phyloP scores from a whole-genome alignment of 495 filamentous ascomycete species.

The Daldinia caldariorum region DNA sequence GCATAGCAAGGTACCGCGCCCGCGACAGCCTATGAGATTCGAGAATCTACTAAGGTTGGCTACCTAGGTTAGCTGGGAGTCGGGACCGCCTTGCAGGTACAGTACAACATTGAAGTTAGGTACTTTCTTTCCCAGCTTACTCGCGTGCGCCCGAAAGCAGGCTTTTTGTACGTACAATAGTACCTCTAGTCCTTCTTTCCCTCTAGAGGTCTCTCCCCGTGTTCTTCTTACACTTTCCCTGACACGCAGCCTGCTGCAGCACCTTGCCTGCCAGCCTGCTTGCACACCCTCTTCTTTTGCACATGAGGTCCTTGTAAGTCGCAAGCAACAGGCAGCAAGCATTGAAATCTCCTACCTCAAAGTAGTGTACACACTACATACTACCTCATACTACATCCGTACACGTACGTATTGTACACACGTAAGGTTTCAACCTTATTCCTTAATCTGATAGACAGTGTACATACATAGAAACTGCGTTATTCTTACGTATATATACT shows the following conservation, averaged over 20 bases:
- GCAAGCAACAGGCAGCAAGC: neutral
- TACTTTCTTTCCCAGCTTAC: constrained; percentile 29
- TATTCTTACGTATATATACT: neutral
- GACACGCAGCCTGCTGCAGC: constrained; percentile 25
- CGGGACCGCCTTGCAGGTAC: constrained; percentile 38
- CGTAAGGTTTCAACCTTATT: constrained; percentile 2
- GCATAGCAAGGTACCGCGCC: constrained; percentile 47
- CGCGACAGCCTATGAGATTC: constrained; percentile 39
- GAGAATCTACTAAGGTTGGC: constrained; percentile 31
- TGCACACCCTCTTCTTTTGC: neutral
- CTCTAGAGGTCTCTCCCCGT: constrained; percentile 2
- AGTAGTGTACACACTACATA: neutral
- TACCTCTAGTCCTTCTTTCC: constrained; percentile 8
- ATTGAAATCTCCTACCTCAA: neutral
- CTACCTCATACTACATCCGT: neutral
- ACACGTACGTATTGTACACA: too few relatives aligned
- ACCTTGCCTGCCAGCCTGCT: too few relatives aligned
- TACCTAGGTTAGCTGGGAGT: too few relatives aligned
- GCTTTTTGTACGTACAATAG: constrained; percentile 7
- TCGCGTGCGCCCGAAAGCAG: constrained; percentile 22
- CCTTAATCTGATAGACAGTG: constrained; percentile 2
- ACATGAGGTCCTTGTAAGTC: neutral
- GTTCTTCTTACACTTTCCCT: constrained; percentile 11
- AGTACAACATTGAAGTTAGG: too few relatives aligned
- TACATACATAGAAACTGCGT: neutral